Conservation (phyloP, 306 rosid genomes). For the Biancaea sappan region DNA sequence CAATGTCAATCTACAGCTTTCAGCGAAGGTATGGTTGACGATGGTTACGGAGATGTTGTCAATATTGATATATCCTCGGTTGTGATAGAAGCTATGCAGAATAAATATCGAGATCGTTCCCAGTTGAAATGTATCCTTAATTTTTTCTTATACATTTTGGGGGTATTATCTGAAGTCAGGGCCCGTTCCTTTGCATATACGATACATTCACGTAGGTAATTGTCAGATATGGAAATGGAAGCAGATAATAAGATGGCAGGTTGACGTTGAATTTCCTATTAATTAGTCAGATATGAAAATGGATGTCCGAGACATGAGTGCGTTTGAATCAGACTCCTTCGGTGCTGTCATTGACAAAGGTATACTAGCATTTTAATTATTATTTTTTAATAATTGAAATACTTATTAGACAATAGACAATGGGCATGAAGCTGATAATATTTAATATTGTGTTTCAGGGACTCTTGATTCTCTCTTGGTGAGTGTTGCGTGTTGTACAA, state of each 20-base stretch:
- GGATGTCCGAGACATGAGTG: slow-evolving; percentile 84
- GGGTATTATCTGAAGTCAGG: background rate
- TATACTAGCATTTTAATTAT: slow-evolving; percentile 23
- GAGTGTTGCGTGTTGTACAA: slow-evolving; percentile 42
- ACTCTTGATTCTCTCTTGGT: slow-evolving; percentile 93
- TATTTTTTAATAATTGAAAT: background rate
- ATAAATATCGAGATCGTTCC: slow-evolving; percentile 51
- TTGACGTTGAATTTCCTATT: slow-evolving; percentile 30
- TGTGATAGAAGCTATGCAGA: slow-evolving; percentile 74
- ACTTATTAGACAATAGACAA: slow-evolving; percentile 1
- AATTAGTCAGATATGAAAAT: slow-evolving; percentile 62
- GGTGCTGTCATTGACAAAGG: slow-evolving; percentile 82
- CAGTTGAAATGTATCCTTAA: slow-evolving; percentile 62
- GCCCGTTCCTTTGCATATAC: background rate
- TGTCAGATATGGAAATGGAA: no score
- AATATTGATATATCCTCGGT: slow-evolving; percentile 80
- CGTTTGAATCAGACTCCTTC: slow-evolving; percentile 63
- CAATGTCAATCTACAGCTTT: slow-evolving; percentile 47
- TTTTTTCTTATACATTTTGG: background rate
- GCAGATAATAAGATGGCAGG: background rate
- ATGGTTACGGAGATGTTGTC: slow-evolving; percentile 73
- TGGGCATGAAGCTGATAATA: slow-evolving; percentile 27
- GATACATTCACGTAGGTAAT: background rate
- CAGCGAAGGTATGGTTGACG: slow-evolving; percentile 77
- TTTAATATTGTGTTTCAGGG: slow-evolving; percentile 54